A percentile compares a stretch with the other conserved stretches of the same genome.
phyloP scores from a whole-genome alignment of 2,329 filamentous ascomycete genomes.

The Periconia sp. region DNA sequence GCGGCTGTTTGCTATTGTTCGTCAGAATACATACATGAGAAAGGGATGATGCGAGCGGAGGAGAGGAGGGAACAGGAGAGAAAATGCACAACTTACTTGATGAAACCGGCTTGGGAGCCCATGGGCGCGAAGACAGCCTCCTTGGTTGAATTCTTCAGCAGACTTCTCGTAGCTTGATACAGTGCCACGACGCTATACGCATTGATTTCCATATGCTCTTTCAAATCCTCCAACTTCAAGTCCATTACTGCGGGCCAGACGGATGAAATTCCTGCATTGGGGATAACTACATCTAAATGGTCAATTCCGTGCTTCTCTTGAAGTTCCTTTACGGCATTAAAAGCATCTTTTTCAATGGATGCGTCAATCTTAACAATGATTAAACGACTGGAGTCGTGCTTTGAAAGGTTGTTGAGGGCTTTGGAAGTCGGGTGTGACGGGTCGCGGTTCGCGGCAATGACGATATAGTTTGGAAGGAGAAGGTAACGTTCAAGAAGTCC shows the following conservation, averaged over 20 bases:
- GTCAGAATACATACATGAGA: neutral
- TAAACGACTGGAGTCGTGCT: slow-evolving; percentile 8
- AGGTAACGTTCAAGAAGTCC: slow-evolving; percentile 38
- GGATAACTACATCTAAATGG: slow-evolving; percentile 19
- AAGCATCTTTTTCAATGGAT: slow-evolving; percentile 9
- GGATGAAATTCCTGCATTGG: slow-evolving; percentile 5
- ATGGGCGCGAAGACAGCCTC: slow-evolving; percentile 14
- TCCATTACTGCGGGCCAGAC: slow-evolving; percentile 3
- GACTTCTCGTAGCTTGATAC: slow-evolving; percentile 15
- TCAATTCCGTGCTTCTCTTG: slow-evolving; percentile 10
- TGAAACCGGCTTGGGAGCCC: slow-evolving; percentile 12
- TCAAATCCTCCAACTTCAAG: slow-evolving; percentile 6
- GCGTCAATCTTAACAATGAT: slow-evolving; percentile 19
- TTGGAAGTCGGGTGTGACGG: slow-evolving; percentile 26
- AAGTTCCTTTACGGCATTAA: slow-evolving; percentile 6
- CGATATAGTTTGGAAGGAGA: slow-evolving; percentile 41
- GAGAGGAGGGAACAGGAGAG: neutral
- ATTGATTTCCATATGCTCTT: slow-evolving; percentile 15
- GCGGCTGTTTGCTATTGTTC: slow-evolving; percentile 7
- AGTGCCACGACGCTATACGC: slow-evolving; percentile 17
- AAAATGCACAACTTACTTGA: slow-evolving; percentile 7
- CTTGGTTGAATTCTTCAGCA: slow-evolving; percentile 13
- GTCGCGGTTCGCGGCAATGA: slow-evolving; percentile 50
- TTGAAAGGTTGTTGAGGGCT: slow-evolving; percentile 29
- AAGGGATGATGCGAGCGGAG: neutral